phyloP scores from a whole-genome alignment of 345 rosid species.

The Clarkia xantiana region DNA sequence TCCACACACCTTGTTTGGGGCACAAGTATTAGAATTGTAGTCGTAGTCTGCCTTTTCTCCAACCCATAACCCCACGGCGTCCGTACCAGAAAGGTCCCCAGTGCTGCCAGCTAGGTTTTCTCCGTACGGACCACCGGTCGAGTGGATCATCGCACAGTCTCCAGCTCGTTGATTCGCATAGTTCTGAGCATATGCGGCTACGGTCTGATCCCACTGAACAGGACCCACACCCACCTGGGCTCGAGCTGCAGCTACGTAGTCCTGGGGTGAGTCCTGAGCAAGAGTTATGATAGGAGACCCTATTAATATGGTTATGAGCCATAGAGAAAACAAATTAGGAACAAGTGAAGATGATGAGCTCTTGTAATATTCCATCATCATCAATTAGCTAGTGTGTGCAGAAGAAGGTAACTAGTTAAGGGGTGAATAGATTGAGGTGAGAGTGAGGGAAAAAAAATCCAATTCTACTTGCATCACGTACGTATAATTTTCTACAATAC shows the following conservation, averaged over 20 bases:
- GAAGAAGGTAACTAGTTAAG: too few species aligned
- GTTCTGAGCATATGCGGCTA: conserved; percentile 24
- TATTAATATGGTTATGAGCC: neutral
- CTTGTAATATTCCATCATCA: too few species aligned
- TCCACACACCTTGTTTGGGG: conserved; percentile 2
- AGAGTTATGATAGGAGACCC: neutral
- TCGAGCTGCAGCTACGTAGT: conserved; percentile 13
- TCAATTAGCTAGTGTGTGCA: too few species aligned
- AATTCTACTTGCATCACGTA: too few species aligned
- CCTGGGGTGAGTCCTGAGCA: conserved; percentile 12
- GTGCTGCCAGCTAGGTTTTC: neutral
- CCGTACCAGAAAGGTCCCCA: neutral
- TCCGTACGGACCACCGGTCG: neutral
- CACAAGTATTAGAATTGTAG: conserved; percentile 8
- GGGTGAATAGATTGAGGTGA: too few species aligned
- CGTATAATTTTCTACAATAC: too few species aligned
- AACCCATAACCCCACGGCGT: conserved; percentile 4
- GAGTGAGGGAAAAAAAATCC: too few species aligned
- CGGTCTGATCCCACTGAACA: conserved; percentile 21
- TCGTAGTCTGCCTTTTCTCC: conserved; percentile 7
- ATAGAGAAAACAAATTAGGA: neutral
- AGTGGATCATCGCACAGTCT: conserved; percentile 18
- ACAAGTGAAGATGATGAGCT: neutral
- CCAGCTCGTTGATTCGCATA: conserved; percentile 11
- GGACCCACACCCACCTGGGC: conserved; percentile 13